Conservation (phyloP, 179 eudicot genomes). For the Corrigiola litoralis region DNA sequence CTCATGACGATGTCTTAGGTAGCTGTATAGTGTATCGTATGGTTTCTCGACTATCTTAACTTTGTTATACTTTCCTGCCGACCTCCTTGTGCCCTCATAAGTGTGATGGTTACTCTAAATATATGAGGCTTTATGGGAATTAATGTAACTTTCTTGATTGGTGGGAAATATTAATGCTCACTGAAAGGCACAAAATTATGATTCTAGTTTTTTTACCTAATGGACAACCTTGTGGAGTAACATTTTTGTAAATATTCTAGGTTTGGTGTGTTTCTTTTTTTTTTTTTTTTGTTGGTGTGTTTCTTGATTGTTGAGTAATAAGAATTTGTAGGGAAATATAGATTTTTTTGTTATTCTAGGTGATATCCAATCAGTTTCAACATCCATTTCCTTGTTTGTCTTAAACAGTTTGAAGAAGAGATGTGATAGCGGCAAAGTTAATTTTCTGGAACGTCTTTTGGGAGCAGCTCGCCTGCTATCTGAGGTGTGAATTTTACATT, state of each 20-base stretch:
- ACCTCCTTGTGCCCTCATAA: too few relatives aligned
- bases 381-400: background rate
- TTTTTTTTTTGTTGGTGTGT: background rate
- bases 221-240: too few relatives aligned
- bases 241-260: background rate
- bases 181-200: too few relatives aligned
- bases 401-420: slow-evolving; percentile 65
- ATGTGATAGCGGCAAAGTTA: slow-evolving; percentile 43
- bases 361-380: background rate
- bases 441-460: slow-evolving; percentile 62
- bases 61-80: too few relatives aligned
- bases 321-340: background rate
- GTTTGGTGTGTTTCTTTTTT: background rate
- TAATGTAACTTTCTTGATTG: too few relatives aligned
- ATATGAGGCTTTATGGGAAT: too few relatives aligned
- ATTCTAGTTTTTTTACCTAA: too few relatives aligned
- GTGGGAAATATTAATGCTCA: too few relatives aligned
- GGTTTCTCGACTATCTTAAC: too few relatives aligned
- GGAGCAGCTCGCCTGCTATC: slow-evolving; percentile 82
- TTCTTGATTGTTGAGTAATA: background rate
- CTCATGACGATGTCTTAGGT: too few relatives aligned
- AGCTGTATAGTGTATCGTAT: too few relatives aligned
- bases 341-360: background rate
- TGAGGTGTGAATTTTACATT: slow-evolving; percentile 36
- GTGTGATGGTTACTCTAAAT: too few relatives aligned